Percentiles rank a stretch among this genome's conserved stretches.
Conservation (phyloP, 2,329 filamentous ascomycete genomes). For the Pseudogymnoascus sp. region DNA sequence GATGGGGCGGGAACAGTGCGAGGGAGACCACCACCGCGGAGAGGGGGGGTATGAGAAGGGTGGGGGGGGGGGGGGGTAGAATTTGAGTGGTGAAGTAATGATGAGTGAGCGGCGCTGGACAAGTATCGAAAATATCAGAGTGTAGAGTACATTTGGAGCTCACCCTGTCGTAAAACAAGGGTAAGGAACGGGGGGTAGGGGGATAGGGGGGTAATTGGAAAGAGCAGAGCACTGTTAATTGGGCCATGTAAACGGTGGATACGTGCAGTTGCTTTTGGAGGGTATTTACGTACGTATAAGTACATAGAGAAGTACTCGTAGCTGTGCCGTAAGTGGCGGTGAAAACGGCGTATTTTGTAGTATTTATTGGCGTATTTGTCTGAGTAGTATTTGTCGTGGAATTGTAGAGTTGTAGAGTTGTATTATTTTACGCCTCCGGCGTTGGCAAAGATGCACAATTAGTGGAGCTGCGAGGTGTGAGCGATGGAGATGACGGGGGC, state of each 20-base stretch:
- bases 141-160: not conserved
- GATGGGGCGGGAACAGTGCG: not conserved
- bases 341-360: too few species aligned
- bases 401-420: too few species aligned
- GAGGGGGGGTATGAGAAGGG: not conserved
- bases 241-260: not conserved
- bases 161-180: not conserved
- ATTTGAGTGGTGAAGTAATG: not conserved
- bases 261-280: too few species aligned
- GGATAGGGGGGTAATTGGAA: not conserved
- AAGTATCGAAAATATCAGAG: not conserved
- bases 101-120: not conserved
- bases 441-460: too few species aligned
- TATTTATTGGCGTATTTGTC: too few species aligned
- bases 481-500: too few species aligned
- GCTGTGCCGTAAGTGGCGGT: too few species aligned
- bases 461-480: too few species aligned
- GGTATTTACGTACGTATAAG: too few species aligned
- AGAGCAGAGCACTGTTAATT: not conserved
- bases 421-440: too few species aligned
- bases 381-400: too few species aligned
- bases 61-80: not conserved
- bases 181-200: not conserved
- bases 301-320: too few species aligned
- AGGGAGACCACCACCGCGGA: not conserved